phyloP scores from a whole-genome alignment of 2,329 filamentous ascomycete genomes.

The Coniochaeta sp. region DNA sequence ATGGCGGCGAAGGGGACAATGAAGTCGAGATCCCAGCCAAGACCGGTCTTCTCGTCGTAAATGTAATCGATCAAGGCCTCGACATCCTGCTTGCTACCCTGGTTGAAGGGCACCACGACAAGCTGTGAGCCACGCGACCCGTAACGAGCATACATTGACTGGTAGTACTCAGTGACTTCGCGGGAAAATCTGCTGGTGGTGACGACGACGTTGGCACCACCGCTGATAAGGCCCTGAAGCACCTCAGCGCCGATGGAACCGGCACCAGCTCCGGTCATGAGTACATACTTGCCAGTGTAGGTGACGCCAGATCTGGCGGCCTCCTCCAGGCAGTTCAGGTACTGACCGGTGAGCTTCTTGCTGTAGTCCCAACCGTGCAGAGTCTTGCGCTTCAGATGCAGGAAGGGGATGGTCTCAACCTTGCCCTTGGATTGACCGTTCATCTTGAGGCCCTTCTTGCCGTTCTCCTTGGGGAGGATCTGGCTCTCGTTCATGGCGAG shows the following conservation, averaged over 20 bases:
- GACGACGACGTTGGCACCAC: conserved; percentile 93
- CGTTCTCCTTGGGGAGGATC: conserved; percentile 83
- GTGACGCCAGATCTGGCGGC: conserved; percentile 82
- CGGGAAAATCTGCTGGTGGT: conserved; percentile 96
- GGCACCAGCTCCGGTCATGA: conserved; percentile 97
- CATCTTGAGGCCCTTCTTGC: conserved; percentile 48
- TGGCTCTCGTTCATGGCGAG: conserved; percentile 97
- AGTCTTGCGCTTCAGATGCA: conserved; percentile 91
- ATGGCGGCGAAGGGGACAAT: conserved; percentile 96
- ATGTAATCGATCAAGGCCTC: conserved; percentile 93
- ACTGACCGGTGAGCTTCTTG: conserved; percentile 93
- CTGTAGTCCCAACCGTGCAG: conserved; percentile 98
- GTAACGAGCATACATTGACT: conserved; percentile 94
- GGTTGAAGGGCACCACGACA: conserved; percentile 97
- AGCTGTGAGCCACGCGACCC: conserved; percentile 92
- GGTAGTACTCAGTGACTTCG: conserved; percentile 98
- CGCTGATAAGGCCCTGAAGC: conserved; percentile 89
- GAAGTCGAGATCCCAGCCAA: conserved; percentile 97
- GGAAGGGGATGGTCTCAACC: conserved; percentile 94
- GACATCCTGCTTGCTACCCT: conserved; percentile 96
- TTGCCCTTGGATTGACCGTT: conserved; percentile 71
- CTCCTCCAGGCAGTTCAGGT: conserved; percentile 85
- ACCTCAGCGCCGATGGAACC: conserved; percentile 98
- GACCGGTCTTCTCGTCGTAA: conserved; percentile 90
- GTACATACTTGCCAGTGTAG: conserved; percentile 88